Conservation (phyloP, 2,329 filamentous ascomycete genomes). For the Dryadomyces sulphureus region DNA sequence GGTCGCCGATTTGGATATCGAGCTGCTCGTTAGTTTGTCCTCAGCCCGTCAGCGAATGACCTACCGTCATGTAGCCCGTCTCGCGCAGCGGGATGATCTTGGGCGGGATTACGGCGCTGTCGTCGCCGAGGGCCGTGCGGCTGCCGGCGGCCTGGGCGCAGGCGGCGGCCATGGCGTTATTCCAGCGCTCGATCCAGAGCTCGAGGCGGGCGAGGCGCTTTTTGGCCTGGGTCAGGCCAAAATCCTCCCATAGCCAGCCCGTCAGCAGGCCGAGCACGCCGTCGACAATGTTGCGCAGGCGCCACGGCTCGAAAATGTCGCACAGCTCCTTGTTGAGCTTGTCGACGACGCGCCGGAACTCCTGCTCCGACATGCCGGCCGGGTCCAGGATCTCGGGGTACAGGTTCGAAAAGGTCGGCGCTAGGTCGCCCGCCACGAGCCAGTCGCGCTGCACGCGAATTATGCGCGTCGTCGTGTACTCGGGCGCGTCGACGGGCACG, state of each 20-base stretch:
- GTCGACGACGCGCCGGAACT: constrained; percentile 71
- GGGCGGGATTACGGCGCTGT: constrained; percentile 9
- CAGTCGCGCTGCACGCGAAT: constrained; percentile 88
- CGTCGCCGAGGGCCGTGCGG: neutral
- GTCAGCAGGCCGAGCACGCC: constrained; percentile 66
- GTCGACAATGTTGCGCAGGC: constrained; percentile 64
- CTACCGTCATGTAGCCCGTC: constrained; percentile 14
- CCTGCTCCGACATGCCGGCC: constrained; percentile 63
- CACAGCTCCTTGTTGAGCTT: constrained; percentile 67
- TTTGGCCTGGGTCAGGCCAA: constrained; percentile 67
- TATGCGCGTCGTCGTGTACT: constrained; percentile 68
- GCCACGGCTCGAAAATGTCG: constrained; percentile 68
- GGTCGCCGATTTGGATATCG: constrained; percentile 14
- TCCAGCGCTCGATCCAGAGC: constrained; percentile 77
- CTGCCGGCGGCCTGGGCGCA: constrained; percentile 18
- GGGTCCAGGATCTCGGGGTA: constrained; percentile 94
- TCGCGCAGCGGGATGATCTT: constrained; percentile 13
- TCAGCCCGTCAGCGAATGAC: neutral
- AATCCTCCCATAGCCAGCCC: constrained; percentile 89
- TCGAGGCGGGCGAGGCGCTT: constrained; percentile 55
- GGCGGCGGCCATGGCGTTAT: constrained; percentile 44
- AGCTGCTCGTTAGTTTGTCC: constrained; percentile 7
- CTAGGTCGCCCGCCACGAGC: constrained; percentile 77
- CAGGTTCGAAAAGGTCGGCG: constrained; percentile 84
- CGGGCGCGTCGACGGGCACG: constrained; percentile 60